These are phyloP conservation scores for Teunomyces lycoperdinae DNA, from an alignment of 805 yeast species.

Conservation along the genomic window DNA sequence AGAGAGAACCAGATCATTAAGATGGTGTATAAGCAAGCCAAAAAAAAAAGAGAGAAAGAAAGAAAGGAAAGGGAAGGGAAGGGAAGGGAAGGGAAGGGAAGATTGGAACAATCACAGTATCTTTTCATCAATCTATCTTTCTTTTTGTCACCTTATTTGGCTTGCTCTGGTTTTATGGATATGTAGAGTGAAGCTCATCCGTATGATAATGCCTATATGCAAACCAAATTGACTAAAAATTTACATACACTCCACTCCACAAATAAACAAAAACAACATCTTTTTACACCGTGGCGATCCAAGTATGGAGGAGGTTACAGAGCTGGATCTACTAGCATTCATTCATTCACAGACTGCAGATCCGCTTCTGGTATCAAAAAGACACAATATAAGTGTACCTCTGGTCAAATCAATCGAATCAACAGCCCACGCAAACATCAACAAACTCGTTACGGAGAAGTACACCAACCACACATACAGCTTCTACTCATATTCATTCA, in stretches of 20 bases:
- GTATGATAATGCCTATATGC: not conserved
- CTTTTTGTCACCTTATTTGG: too few species aligned
- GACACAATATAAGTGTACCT: slow-evolving; percentile 8
- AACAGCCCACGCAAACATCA: slow-evolving; percentile 6
- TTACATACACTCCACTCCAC: slow-evolving; percentile 2
- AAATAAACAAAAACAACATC: slow-evolving; percentile 1
- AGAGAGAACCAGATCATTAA: too few species aligned
- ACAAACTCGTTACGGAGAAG: slow-evolving; percentile 1
- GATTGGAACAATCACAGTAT: not conserved
- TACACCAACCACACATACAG: slow-evolving; percentile 4
- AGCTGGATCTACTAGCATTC: slow-evolving; percentile 7
- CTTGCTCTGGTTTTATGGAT: too few species aligned
- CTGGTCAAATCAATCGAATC: slow-evolving; percentile 9
- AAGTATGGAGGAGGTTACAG: slow-evolving; percentile 1
- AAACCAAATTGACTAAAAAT: not conserved
- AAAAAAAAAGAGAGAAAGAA: not conserved
- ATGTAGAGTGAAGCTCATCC: not conserved
- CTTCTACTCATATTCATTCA: slow-evolving; percentile 13
- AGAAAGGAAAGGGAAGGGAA: not conserved
- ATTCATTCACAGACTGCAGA: slow-evolving; percentile 3
- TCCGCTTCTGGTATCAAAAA: slow-evolving; percentile 10
- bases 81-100: not conserved
- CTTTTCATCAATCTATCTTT: not conserved
- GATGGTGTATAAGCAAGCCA: not conserved
- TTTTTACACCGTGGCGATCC: not conserved